Evolutionary conservation across 495 filamentous ascomycete genomes (phyloP).

Genomic region (Aspergillus affinis): DNA sequence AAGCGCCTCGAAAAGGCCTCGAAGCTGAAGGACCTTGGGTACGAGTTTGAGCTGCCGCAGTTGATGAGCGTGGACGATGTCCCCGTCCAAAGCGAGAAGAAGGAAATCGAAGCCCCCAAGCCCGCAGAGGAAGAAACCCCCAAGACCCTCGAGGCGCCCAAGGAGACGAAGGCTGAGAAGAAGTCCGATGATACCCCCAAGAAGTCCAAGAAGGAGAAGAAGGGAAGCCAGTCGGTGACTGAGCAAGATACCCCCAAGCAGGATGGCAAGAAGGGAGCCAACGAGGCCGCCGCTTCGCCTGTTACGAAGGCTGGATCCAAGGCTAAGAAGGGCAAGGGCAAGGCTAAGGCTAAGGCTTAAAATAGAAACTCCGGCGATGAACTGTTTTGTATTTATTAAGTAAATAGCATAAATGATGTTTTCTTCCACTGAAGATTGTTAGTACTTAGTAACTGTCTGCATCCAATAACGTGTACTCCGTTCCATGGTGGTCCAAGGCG

Average conservation of each 20-base stretch:
- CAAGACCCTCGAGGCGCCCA: constrained; percentile 34
- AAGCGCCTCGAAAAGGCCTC: constrained; percentile 63
- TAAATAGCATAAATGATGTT: constrained; percentile 10
- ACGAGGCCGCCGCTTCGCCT: constrained; percentile 18
- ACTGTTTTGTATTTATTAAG: background rate
- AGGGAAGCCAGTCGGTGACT: constrained; percentile 21
- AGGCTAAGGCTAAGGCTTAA: constrained; percentile 40
- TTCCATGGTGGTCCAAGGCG: too few relatives aligned
- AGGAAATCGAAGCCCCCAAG: constrained; percentile 31
- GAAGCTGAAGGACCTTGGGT: constrained; percentile 77
- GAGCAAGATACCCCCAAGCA: constrained; percentile 19
- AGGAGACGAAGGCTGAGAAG: constrained; percentile 42
- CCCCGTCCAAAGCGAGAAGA: constrained; percentile 37
- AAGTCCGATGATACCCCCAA: constrained; percentile 32
- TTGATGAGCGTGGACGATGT: constrained; percentile 68
- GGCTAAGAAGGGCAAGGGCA: constrained; percentile 31
- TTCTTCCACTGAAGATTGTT: background rate
- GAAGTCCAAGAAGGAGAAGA: constrained; percentile 39
- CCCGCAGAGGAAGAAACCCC: constrained; percentile 27
- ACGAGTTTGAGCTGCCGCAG: constrained; percentile 75
- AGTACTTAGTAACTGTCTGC: background rate
- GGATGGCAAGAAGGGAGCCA: constrained; percentile 14
- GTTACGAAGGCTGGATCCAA: constrained; percentile 17
- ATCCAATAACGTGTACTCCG: too few relatives aligned
- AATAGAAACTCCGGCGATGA: constrained; percentile 4